Percentiles rank a stretch among this genome's conserved stretches.
Evolutionary conservation across 768 basidiomycete species (phyloP).

Genomic region (Naganishia antarctica): DNA sequence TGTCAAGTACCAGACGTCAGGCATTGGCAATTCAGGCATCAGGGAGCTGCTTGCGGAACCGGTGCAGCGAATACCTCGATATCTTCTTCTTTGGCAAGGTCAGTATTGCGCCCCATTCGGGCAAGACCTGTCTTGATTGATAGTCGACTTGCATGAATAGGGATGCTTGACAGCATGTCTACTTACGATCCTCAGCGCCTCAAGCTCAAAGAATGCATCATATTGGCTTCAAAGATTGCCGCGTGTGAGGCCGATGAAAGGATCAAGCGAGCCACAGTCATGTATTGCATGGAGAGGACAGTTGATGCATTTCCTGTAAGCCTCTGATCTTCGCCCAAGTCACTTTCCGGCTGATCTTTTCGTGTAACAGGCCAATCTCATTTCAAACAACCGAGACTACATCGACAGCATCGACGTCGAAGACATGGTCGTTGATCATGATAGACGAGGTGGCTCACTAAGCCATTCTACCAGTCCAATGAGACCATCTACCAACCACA

Average conservation of each 20-base stretch:
- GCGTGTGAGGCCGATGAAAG: constrained; percentile 85
- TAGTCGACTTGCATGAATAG: constrained; percentile 43
- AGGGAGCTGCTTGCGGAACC: constrained; percentile 93
- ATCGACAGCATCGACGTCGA: constrained; percentile 92
- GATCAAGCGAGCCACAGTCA: constrained; percentile 79
- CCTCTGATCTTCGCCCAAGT: neutral
- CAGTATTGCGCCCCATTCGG: constrained; percentile 22
- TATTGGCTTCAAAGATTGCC: constrained; percentile 84
- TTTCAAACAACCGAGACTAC: constrained; percentile 79
- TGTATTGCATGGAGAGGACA: constrained; percentile 75
- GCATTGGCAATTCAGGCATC: constrained; percentile 72
- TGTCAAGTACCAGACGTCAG: constrained; percentile 59
- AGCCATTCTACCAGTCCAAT: neutral
- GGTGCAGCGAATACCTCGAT: constrained; percentile 89
- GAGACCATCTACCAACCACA: constrained; percentile 12
- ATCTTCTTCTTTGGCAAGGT: constrained; percentile 80
- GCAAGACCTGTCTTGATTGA: constrained; percentile 12
- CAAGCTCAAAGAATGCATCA: constrained; percentile 76
- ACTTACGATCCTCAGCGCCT: constrained; percentile 69
- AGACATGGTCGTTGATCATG: constrained; percentile 53
- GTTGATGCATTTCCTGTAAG: constrained; percentile 79
- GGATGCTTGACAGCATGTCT: constrained; percentile 85
- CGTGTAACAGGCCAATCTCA: constrained; percentile 61
- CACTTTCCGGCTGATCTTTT: neutral
- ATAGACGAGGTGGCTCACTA: neutral